A percentile compares a stretch with the other conserved stretches of the same genome.
These are phyloP conservation scores for Rubia tinctorum DNA, from an alignment of 305 asterid species.

Conservation along the genomic window DNA sequence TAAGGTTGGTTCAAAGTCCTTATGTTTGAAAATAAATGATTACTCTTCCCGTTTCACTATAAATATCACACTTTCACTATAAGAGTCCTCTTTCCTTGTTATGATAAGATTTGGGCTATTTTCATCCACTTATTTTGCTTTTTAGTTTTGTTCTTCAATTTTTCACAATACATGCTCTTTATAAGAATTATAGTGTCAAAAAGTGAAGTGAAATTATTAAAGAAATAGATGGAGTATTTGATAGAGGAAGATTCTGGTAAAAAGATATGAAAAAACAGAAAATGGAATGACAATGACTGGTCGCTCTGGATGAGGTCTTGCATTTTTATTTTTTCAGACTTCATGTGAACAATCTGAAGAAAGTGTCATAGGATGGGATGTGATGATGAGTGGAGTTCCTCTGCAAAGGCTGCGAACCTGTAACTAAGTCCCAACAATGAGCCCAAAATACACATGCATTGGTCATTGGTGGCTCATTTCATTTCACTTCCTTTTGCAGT, in stretches of 20 bases:
- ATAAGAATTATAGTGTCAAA: too few relatives aligned
- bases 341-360: constrained; percentile 3
- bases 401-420: constrained; percentile 4
- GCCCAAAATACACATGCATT: too few relatives aligned
- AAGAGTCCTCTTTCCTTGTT: too few relatives aligned
- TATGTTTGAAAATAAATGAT: neutral
- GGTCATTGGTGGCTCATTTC: too few relatives aligned
- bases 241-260: neutral
- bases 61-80: too few relatives aligned
- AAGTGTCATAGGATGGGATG: constrained; percentile 1
- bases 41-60: neutral
- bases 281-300: neutral
- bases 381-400: neutral
- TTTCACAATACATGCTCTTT: too few relatives aligned
- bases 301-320: constrained; percentile 9
- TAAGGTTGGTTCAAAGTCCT: neutral
- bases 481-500: too few relatives aligned
- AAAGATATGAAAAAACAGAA: neutral
- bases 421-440: too few relatives aligned
- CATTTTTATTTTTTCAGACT: neutral
- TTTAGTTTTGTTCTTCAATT: too few relatives aligned
- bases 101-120: too few relatives aligned
- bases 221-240: neutral
- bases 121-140: too few relatives aligned
- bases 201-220: too few relatives aligned